Conservation (phyloP, 768 basidiomycete genomes). For the Suillus lakei region DNA sequence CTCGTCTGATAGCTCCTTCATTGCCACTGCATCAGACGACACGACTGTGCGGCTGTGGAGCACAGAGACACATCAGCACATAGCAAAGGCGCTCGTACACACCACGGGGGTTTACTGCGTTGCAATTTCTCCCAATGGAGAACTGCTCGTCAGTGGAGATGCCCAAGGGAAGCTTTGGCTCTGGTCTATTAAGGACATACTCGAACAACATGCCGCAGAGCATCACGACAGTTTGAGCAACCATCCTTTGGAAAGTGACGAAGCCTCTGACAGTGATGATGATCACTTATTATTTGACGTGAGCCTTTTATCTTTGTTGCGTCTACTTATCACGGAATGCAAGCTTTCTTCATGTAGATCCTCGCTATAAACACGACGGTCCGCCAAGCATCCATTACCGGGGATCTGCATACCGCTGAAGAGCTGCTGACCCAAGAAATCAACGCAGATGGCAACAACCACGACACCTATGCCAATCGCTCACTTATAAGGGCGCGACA, state of each 20-base stretch:
- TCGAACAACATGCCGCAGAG: neutral
- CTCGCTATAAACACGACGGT: neutral
- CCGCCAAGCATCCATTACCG: neutral
- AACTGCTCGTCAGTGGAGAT: slow-evolving; percentile 15
- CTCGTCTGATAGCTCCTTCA: slow-evolving; percentile 1
- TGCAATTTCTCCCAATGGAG: neutral
- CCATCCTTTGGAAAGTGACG: neutral
- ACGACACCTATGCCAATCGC: neutral
- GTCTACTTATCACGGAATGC: neutral
- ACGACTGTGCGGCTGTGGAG: neutral
- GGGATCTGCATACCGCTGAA: neutral
- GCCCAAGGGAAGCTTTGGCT: slow-evolving; percentile 12
- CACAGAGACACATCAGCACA: slow-evolving; percentile 2
- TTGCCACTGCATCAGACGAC: neutral
- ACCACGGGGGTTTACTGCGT: neutral
- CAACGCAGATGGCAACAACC: neutral
- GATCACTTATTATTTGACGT: neutral
- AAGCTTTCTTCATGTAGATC: neutral
- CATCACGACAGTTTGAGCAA: neutral
- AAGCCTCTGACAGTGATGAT: neutral
- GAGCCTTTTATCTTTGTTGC: neutral
- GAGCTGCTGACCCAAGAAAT: neutral
- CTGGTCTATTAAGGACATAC: neutral
- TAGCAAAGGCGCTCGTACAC: neutral
- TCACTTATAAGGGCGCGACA: neutral